These are phyloP conservation scores for Angomonas ambiguus DNA, from an alignment of 208 protist species.

Conservation along the genomic window DNA sequence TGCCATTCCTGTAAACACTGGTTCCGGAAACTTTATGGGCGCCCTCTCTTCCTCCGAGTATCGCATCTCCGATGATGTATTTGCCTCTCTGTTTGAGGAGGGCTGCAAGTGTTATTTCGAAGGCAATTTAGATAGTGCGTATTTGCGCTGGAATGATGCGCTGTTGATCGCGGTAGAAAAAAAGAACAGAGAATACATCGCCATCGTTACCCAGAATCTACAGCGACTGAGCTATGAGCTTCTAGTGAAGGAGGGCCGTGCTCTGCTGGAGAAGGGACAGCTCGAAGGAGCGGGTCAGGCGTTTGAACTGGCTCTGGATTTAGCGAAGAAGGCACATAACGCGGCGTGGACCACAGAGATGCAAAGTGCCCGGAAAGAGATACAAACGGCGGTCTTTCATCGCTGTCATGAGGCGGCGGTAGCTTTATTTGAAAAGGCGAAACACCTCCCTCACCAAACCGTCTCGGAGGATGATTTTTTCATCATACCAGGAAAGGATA, in stretches of 20 bases:
- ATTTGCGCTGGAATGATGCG: slow-evolving; percentile 88
- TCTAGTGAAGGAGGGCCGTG: slow-evolving; percentile 69
- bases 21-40: slow-evolving; percentile 4
- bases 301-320: slow-evolving; percentile 68
- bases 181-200: slow-evolving; percentile 89
- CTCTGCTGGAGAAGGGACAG: slow-evolving; percentile 50
- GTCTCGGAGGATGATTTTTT: slow-evolving; percentile 76
- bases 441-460: slow-evolving; percentile 18
- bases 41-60: background rate
- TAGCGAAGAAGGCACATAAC: slow-evolving; percentile 83
- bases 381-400: slow-evolving; percentile 83
- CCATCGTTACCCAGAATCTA: slow-evolving; percentile 83
- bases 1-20: background rate
- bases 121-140: slow-evolving; percentile 76
- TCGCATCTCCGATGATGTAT: slow-evolving; percentile 55
- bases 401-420: slow-evolving; percentile 79
- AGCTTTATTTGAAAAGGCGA: slow-evolving; percentile 64
- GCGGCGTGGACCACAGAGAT: slow-evolving; percentile 80
- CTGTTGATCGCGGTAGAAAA: slow-evolving; percentile 68
- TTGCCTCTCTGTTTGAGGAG: slow-evolving; percentile 77
- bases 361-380: slow-evolving; percentile 59
- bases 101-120: slow-evolving; percentile 75
- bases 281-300: slow-evolving; percentile 69
- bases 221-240: slow-evolving; percentile 90
- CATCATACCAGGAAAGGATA: slow-evolving; percentile 64